Evolutionary conservation across 1,284 basidiomycete species (phyloP), one percentile per base, ranked within the genome.

Genomic region (Tylopilus orsonianus): DNA sequence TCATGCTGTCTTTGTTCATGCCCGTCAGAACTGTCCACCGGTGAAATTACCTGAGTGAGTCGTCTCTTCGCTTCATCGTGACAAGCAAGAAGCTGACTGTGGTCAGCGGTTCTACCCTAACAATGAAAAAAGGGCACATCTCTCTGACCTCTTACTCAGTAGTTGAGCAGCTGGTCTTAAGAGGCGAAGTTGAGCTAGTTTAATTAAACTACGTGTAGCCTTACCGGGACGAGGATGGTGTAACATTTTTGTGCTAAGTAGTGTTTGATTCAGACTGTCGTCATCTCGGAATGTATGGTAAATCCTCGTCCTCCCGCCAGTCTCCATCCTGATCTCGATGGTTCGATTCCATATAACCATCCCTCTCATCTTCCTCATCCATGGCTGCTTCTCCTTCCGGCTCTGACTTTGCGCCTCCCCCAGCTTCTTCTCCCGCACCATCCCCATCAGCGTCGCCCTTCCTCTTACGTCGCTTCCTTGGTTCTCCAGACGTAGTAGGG

Each of bases 1-100:
- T 10, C 75, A 78, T 0, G 83, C 89, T 0, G 89, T 96, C 1
- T 87, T 95, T 60, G 83, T 88, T 1, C 88, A 85, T 63, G 90
- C 90, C 10, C 74, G 83, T 16, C 72, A 77, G 45, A 75, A 79
- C 44, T 90, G 90, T 66, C 82, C 84, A 1, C 81, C 81, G 7
- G 77, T 92, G 39, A 71, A 73, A 26, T 69, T 93, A 16, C 85
- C 85, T 30, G 84, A 90, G 92, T 94, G 59, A 44, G 81, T 72
- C 10, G 1, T 44, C 12, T 20, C 41, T 46, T 41, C 4, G 7
- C 19, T 26, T 13, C 30, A 27, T 45, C 12, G 10, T 18, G 24
- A 40, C 52, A 37, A 46, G 34, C 41, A 26, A 33, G n/a, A 32
- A 24, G 19, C 41, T 47, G 16, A 44, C 38, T 53, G 22, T 41